Evolutionary conservation across 1,284 basidiomycete species (phyloP).

Genomic region (Agaricales sp.): DNA sequence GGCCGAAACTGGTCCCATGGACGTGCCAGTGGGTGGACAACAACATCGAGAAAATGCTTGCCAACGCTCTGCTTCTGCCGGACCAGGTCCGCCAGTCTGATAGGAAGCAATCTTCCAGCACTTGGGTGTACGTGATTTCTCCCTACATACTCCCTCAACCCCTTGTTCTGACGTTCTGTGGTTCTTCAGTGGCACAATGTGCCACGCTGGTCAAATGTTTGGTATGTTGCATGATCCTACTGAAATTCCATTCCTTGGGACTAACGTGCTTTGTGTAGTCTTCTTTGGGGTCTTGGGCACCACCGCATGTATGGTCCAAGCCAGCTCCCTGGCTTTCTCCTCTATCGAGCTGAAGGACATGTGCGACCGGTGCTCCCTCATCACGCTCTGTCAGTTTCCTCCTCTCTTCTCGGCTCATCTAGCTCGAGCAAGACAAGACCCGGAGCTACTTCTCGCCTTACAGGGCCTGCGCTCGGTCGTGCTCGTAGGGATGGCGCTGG

Average conservation of each 20-base stretch:
- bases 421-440: neutral
- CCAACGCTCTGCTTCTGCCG: neutral
- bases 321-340: neutral
- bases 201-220: neutral
- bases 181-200: neutral
- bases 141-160: neutral
- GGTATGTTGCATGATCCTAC: neutral
- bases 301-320: neutral
- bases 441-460: neutral
- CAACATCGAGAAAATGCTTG: neutral
- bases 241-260: neutral
- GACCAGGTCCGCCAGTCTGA: too few relatives aligned
- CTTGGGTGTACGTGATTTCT: neutral
- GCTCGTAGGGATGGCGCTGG: neutral
- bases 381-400: neutral
- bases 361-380: neutral
- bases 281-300: neutral
- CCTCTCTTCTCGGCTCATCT: neutral
- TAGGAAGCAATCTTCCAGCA: neutral
- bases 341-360: neutral
- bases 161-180: neutral
- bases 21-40: neutral
- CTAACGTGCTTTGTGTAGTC: neutral
- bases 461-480: neutral
- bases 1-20: neutral